phyloP scores from a whole-genome alignment of 1,284 basidiomycete species.

The Leccinum pachyderme region DNA sequence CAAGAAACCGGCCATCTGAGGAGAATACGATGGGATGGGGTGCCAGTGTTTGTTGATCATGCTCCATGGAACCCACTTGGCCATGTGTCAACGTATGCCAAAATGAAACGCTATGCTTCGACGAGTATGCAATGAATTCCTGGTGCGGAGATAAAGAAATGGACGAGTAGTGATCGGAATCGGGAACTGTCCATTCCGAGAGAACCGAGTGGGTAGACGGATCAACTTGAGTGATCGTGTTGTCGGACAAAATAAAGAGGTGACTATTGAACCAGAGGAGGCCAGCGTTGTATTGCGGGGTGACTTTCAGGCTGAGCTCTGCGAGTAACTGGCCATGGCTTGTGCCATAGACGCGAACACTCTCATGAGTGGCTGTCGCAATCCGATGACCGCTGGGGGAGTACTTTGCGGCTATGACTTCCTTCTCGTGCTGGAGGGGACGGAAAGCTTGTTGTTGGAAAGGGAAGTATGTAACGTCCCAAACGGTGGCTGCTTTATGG shows the following conservation, averaged over 20 bases:
- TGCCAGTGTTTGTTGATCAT: no score
- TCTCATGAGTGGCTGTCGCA: not conserved
- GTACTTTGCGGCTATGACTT: slow-evolving; percentile 1
- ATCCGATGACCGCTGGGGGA: slow-evolving; percentile 2
- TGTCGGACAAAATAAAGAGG: not conserved
- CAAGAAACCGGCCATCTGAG: not conserved
- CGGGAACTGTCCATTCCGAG: not conserved
- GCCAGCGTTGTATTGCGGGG: not conserved
- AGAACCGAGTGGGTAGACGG: not conserved
- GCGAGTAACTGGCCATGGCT: slow-evolving; percentile 3
- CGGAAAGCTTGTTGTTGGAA: not conserved
- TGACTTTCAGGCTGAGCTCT: not conserved
- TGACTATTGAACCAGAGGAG: slow-evolving; percentile 1
- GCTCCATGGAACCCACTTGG: not conserved
- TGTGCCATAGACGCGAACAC: not conserved
- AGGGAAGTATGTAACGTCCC: not conserved
- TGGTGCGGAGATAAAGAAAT: not conserved
- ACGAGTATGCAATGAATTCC: not conserved
- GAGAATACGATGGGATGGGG: not conserved
- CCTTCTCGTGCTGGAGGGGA: not conserved
- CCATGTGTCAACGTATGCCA: not conserved
- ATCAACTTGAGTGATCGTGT: not conserved
- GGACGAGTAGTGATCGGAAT: not conserved
- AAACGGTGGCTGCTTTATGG: not conserved
- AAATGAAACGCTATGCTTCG: not conserved